These are phyloP conservation scores for Petunia hybrid DNA, from an alignment of 305 asterid genomes.

Conservation along the genomic window DNA sequence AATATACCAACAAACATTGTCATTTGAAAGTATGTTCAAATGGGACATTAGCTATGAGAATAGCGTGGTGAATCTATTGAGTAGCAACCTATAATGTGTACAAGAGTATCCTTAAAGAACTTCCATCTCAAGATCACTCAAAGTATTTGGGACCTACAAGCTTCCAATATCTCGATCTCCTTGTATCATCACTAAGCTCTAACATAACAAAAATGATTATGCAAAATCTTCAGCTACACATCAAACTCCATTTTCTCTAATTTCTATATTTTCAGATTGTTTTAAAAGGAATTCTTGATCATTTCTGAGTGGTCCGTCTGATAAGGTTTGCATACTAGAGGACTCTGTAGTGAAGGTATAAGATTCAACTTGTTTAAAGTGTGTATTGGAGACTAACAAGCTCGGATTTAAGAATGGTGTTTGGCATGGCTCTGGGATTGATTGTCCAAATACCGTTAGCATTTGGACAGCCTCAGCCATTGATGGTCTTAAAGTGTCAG, in stretches of 20 bases:
- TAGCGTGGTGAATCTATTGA: too few species aligned
- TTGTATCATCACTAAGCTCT: not conserved
- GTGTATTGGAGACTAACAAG: constrained; percentile 23
- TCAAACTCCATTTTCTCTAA: not conserved
- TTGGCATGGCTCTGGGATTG: constrained; percentile 45
- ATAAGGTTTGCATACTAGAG: constrained; percentile 38
- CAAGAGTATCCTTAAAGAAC: too few species aligned
- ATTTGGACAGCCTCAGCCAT: constrained; percentile 49
- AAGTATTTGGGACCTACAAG: too few species aligned
- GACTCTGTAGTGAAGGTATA: constrained; percentile 40
- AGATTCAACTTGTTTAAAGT: constrained; percentile 31
- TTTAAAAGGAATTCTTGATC: not conserved
- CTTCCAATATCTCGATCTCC: not conserved
- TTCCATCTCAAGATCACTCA: too few species aligned
- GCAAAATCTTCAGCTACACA: not conserved
- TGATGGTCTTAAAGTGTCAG: constrained; percentile 47
- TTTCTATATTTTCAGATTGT: not conserved
- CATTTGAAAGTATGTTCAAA: too few species aligned
- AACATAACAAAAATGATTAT: not conserved
- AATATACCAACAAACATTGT: too few species aligned
- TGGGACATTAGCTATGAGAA: too few species aligned
- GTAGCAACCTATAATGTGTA: too few species aligned
- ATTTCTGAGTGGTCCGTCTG: constrained; percentile 37
- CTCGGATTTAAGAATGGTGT: constrained; percentile 48
- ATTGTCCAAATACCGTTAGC: constrained; percentile 35